A percentile compares a stretch with the other conserved stretches of the same genome.
Conservation (phyloP, 139 green algal species). For the Closterium sp. region DNA sequence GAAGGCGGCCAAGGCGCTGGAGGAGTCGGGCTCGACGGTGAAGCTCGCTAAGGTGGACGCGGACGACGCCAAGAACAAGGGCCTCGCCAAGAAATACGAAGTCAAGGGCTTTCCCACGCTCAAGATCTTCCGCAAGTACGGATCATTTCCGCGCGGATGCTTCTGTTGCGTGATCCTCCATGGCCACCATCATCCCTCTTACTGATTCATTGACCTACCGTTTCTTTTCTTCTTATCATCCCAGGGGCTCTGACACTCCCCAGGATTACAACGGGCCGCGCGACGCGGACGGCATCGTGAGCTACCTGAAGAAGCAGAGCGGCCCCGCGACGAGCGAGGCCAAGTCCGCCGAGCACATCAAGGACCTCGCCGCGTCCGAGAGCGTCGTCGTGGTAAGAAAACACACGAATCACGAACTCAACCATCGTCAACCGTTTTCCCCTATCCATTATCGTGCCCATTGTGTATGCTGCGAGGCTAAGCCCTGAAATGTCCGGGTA, state of each 20-base stretch:
- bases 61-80: slow-evolving; percentile 37
- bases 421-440: neutral
- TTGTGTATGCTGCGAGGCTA: too few relatives aligned
- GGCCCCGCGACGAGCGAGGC: slow-evolving; percentile 41
- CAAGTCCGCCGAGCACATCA: slow-evolving; percentile 25
- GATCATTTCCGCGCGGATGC: neutral
- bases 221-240: neutral
- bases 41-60: slow-evolving; percentile 40
- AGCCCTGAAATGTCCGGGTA: too few relatives aligned
- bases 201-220: too few relatives aligned
- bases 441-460: too few relatives aligned
- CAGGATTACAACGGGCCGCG: slow-evolving; percentile 53
- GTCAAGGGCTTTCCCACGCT: slow-evolving; percentile 52
- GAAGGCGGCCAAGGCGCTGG: slow-evolving; percentile 29
- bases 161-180: neutral
- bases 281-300: slow-evolving; percentile 50
- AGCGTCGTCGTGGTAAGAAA: slow-evolving; percentile 30
- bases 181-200: too few relatives aligned
- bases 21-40: slow-evolving; percentile 6
- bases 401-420: neutral
- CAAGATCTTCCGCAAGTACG: slow-evolving; percentile 53
- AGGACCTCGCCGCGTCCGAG: slow-evolving; percentile 22
- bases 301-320: slow-evolving; percentile 46
- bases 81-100: slow-evolving; percentile 47
- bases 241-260: neutral